These are phyloP conservation scores for Pseudogymnoascus sp. DNA, from an alignment of 2,329 filamentous ascomycete species.

Conservation along the genomic window DNA sequence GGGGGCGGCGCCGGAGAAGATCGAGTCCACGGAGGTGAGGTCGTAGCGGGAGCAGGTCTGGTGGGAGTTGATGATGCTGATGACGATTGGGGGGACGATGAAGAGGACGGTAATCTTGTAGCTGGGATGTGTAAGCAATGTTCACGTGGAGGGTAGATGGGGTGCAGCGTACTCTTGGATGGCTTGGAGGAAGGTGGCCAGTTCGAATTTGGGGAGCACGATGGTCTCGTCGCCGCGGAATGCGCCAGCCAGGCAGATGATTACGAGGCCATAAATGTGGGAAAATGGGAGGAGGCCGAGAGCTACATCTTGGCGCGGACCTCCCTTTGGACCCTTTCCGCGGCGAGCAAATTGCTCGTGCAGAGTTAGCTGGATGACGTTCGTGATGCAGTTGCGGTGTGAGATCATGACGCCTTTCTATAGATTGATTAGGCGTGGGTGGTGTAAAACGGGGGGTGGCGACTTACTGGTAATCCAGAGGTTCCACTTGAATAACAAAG, in stretches of 20 bases:
- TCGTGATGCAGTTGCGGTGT: constrained; percentile 71
- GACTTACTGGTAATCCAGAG: constrained; percentile 63
- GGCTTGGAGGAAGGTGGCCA: constrained; percentile 53
- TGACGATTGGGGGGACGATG: constrained; percentile 69
- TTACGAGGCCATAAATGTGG: constrained; percentile 69
- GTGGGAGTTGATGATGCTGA: constrained; percentile 62
- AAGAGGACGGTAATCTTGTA: constrained; percentile 58
- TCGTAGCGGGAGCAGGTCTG: constrained; percentile 59
- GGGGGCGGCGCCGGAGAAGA: constrained; percentile 74
- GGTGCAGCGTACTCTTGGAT: constrained; percentile 46
- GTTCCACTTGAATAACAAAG: constrained; percentile 76
- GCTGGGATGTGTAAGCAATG: neutral
- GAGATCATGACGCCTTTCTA: constrained; percentile 81
- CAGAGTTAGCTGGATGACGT: constrained; percentile 54
- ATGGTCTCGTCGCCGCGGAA: constrained; percentile 69
- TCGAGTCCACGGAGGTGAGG: constrained; percentile 54
- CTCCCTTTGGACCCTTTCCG: neutral
- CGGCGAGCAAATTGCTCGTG: constrained; percentile 29
- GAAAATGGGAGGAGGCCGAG: constrained; percentile 69
- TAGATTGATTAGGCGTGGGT: neutral
- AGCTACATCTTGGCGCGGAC: constrained; percentile 30
- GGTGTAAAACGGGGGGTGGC: neutral
- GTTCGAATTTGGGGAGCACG: constrained; percentile 68
- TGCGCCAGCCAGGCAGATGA: constrained; percentile 55
- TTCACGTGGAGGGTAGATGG: neutral